A percentile compares a stretch with the other conserved stretches of the same genome.
Conservation (phyloP, 1,139 yeast species). For the Scheffersomyces cryptocercus region DNA sequence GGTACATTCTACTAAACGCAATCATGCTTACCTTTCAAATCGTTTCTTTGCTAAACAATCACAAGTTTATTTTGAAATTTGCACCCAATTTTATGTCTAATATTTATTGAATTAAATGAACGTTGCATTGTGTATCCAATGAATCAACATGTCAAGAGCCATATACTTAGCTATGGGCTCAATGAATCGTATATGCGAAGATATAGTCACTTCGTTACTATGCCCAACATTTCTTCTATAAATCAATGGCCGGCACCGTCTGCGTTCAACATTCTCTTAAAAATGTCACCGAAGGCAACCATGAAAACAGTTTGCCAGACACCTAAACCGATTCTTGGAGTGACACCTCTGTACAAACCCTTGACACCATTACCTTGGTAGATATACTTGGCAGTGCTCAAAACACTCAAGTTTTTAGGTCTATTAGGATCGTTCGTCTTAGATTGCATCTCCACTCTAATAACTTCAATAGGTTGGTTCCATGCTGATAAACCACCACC, state of each 20-base stretch:
- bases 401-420: conserved; percentile 85
- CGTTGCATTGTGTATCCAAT: too few relatives aligned
- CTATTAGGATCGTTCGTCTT: conserved; percentile 91
- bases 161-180: too few relatives aligned
- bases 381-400: conserved; percentile 79
- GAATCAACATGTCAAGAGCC: too few relatives aligned
- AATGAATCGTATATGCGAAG: too few relatives aligned
- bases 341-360: conserved; percentile 94
- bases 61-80: too few relatives aligned
- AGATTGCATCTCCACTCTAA: conserved; percentile 97
- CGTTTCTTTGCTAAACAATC: too few relatives aligned
- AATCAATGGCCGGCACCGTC: conserved; percentile 40
- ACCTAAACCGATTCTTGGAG: conserved; percentile 95
- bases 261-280: conserved; percentile 45
- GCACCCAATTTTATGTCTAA: too few relatives aligned
- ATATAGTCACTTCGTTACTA: too few relatives aligned
- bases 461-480: conserved; percentile 98
- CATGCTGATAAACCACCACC: conserved; percentile 99
- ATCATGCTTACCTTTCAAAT: too few relatives aligned
- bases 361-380: conserved; percentile 78
- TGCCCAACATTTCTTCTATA: not conserved
- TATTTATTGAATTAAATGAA: too few relatives aligned
- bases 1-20: too few relatives aligned
- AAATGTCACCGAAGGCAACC: conserved; percentile 98
- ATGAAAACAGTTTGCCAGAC: conserved; percentile 98